These are phyloP conservation scores for Pseudozyma thailandica DNA, from an alignment of 1,284 basidiomycete genomes.

Conservation along the genomic window DNA sequence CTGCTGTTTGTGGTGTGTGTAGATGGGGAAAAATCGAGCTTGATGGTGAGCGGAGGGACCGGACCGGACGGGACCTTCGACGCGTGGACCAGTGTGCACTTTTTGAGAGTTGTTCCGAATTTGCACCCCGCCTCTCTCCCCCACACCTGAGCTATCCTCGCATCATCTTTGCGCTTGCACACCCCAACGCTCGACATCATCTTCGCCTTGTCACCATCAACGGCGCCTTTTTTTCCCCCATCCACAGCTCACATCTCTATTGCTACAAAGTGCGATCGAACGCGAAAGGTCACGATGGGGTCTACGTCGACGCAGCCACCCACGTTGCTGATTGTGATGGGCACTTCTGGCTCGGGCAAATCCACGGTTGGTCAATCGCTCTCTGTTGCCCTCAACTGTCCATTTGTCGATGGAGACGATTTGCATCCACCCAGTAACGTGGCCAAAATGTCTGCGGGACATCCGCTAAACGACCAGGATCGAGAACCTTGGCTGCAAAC, in stretches of 20 bases:
- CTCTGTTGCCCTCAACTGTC: slow-evolving; percentile 74
- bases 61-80: slow-evolving; percentile 2
- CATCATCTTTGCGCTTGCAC: too few relatives aligned
- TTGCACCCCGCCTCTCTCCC: too few relatives aligned
- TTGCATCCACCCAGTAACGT: slow-evolving; percentile 85
- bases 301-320: slow-evolving; percentile 4
- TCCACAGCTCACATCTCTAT: not conserved
- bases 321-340: slow-evolving; percentile 45
- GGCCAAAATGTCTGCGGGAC: slow-evolving; percentile 84
- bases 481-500: slow-evolving; percentile 84
- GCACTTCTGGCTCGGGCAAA: slow-evolving; percentile 75
- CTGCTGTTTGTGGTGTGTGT: too few relatives aligned
- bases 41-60: slow-evolving; percentile 7
- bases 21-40: too few relatives aligned
- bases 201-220: not conserved
- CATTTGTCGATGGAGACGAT: slow-evolving; percentile 90
- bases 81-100: not conserved
- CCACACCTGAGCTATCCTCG: too few relatives aligned
- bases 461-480: slow-evolving; percentile 81
- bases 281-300: not conserved
- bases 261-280: too few relatives aligned
- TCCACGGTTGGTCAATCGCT: slow-evolving; percentile 81
- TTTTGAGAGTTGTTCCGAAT: too few relatives aligned
- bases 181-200: not conserved
- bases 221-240: not conserved